Conservation (phyloP, 1,139 yeast species). For the Debaryomyces sp. region DNA sequence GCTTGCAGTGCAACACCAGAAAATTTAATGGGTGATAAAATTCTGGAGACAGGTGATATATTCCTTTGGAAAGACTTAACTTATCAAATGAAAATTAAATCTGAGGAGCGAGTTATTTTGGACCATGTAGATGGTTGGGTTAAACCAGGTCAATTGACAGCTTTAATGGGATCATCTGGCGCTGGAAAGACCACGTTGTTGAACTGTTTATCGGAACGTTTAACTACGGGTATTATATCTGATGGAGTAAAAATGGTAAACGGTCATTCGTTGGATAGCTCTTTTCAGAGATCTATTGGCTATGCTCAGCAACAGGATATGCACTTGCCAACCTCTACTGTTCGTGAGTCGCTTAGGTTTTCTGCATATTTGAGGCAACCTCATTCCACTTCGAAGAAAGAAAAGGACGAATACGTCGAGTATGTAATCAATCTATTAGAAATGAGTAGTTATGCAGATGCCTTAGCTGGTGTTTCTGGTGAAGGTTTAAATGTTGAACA, state of each 20-base stretch:
- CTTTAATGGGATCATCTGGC: constrained; percentile 82
- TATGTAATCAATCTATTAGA: constrained; percentile 61
- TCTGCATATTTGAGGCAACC: constrained; percentile 79
- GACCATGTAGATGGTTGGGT: constrained; percentile 81
- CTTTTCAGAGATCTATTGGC: constrained; percentile 82
- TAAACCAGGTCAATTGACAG: constrained; percentile 53
- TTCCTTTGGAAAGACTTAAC: constrained; percentile 83
- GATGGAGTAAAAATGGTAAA: constrained; percentile 72
- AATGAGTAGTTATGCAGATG: constrained; percentile 38
- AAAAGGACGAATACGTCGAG: constrained; percentile 72
- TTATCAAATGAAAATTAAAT: constrained; percentile 69
- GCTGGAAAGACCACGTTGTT: constrained; percentile 83
- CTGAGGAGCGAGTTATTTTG: constrained; percentile 63
- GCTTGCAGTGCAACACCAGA: too few species aligned
- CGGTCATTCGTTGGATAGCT: constrained; percentile 65
- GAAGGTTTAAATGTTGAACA: constrained; percentile 45
- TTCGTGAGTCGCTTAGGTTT: constrained; percentile 73
- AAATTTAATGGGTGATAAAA: too few species aligned
- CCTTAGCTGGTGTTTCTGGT: constrained; percentile 43
- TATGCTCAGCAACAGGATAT: constrained; percentile 84
- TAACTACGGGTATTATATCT: constrained; percentile 75
- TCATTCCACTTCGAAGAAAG: constrained; percentile 47
- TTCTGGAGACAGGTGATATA: too few species aligned
- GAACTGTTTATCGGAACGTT: constrained; percentile 75
- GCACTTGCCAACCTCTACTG: constrained; percentile 74